These are phyloP conservation scores for Zopfia rhizophila DNA, from an alignment of 2,329 filamentous ascomycete genomes.

Conservation along the genomic window DNA sequence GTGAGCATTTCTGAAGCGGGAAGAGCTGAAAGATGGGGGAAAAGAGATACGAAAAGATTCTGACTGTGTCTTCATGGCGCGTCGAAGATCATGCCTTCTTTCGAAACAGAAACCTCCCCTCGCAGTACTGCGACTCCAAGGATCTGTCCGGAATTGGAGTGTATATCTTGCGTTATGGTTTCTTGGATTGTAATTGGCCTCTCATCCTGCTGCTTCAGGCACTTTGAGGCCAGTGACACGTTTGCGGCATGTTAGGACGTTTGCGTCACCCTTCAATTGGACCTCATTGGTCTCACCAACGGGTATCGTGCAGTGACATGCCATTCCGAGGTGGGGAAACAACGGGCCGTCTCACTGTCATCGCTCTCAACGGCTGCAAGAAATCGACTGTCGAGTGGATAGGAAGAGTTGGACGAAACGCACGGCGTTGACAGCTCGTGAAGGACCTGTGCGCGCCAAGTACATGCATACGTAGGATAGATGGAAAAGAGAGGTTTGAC, in stretches of 20 bases:
- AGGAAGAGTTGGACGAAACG: not conserved
- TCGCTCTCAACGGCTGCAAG: not conserved
- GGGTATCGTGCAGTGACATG: not conserved
- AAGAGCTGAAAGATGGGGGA: conserved; percentile 1
- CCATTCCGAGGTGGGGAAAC: not conserved
- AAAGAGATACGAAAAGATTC: too few species aligned
- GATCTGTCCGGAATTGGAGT: not conserved
- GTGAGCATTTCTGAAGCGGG: conserved; percentile 6
- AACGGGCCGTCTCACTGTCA: conserved; percentile 11
- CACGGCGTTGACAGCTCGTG: conserved; percentile 4
- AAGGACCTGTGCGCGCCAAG: conserved; percentile 2
- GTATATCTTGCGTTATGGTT: not conserved
- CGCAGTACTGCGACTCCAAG: not conserved
- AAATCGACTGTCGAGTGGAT: conserved; percentile 4
- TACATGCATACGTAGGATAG: too few species aligned
- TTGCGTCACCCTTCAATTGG: not conserved
- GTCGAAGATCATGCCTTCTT: conserved; percentile 11
- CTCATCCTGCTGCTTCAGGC: not conserved
- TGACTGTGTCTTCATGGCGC: too few species aligned
- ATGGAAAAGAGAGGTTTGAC: too few species aligned
- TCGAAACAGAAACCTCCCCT: conserved; percentile 8
- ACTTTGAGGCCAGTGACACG: too few species aligned
- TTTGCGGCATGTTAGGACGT: too few species aligned
- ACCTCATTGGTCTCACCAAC: not conserved
- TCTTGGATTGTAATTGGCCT: not conserved